A percentile compares a stretch with the other conserved stretches of the same genome.
phyloP scores from a whole-genome alignment of 1,284 basidiomycete species.

The Sanghuangporus sanghuang region DNA sequence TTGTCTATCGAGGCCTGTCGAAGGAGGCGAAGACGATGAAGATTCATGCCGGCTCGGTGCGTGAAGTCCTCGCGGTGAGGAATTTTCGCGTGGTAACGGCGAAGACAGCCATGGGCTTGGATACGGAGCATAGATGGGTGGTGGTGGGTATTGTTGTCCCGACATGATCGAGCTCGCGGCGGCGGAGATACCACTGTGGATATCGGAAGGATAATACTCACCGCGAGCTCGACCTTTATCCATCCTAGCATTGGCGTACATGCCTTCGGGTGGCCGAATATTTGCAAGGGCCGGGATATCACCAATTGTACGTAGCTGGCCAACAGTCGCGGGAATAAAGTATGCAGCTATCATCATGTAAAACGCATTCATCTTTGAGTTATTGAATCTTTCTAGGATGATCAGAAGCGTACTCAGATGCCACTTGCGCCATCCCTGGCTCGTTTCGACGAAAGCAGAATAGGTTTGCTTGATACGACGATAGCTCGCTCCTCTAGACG shows the following conservation, averaged over 20 bases:
- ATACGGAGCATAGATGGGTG: constrained; percentile 21
- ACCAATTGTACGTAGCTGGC: constrained; percentile 51
- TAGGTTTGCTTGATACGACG: constrained; percentile 75
- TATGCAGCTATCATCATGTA: constrained; percentile 51
- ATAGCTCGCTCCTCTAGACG: constrained; percentile 31
- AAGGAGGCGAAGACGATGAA: background rate
- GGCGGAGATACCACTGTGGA: constrained; percentile 23
- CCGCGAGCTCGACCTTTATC: constrained; percentile 39
- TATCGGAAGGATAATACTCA: constrained; percentile 31
- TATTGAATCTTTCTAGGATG: background rate
- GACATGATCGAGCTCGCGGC: constrained; percentile 18
- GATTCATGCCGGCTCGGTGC: background rate
- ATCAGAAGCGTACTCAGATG: constrained; percentile 56
- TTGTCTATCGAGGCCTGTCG: background rate
- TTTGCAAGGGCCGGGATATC: constrained; percentile 48
- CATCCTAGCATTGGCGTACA: constrained; percentile 58
- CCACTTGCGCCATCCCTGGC: constrained; percentile 65
- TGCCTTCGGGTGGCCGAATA: constrained; percentile 51
- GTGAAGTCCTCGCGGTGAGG: constrained; percentile 4
- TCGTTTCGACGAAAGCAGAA: constrained; percentile 63
- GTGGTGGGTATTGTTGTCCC: constrained; percentile 26
- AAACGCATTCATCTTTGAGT: constrained; percentile 5
- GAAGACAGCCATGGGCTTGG: constrained; percentile 12
- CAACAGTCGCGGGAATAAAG: constrained; percentile 56
- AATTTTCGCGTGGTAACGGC: constrained; percentile 12